Evolutionary conservation across 495 filamentous ascomycete species (phyloP).

Genomic region (Chlorociboria aeruginascens): DNA sequence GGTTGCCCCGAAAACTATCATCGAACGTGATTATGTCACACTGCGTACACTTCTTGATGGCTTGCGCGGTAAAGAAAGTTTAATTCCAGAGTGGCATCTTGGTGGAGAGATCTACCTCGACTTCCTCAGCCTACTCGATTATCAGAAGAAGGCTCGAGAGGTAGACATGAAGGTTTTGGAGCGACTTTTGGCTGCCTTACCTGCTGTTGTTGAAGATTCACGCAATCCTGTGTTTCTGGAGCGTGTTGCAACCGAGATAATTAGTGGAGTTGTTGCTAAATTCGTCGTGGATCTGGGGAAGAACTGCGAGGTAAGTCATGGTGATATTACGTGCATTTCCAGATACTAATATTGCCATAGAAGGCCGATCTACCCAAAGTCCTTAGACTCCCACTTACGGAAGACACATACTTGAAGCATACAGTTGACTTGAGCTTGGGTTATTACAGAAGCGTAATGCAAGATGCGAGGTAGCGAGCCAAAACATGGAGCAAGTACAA

Average conservation of each 20-base stretch:
- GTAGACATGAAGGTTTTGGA: constrained; percentile 32
- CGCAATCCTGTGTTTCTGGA: constrained; percentile 52
- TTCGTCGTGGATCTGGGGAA: constrained; percentile 46
- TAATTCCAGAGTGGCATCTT: constrained; percentile 49
- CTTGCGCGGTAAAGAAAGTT: constrained; percentile 43
- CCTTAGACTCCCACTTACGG: constrained; percentile 56
- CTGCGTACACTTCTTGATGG: constrained; percentile 50
- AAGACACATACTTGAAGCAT: constrained; percentile 56
- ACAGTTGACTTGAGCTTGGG: constrained; percentile 54
- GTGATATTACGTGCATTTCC: neutral
- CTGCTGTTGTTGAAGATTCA: constrained; percentile 45
- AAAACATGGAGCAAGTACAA: neutral
- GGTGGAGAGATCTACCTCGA: constrained; percentile 77
- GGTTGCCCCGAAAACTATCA: constrained; percentile 69
- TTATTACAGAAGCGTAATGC: constrained; percentile 38
- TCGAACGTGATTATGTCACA: constrained; percentile 60
- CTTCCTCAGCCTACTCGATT: constrained; percentile 48
- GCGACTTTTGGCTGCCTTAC: constrained; percentile 50
- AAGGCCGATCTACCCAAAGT: constrained; percentile 32
- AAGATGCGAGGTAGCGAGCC: constrained; percentile 3
- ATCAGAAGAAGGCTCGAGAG: constrained; percentile 19
- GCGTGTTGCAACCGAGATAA: constrained; percentile 63
- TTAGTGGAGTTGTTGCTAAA: constrained; percentile 49
- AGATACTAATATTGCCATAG: constrained; percentile 15
- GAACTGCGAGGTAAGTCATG: constrained; percentile 39